Percentiles rank a stretch among this genome's conserved stretches.
phyloP scores from a whole-genome alignment of 1,139 yeast species.

The Nakaseomyces delphensis region DNA sequence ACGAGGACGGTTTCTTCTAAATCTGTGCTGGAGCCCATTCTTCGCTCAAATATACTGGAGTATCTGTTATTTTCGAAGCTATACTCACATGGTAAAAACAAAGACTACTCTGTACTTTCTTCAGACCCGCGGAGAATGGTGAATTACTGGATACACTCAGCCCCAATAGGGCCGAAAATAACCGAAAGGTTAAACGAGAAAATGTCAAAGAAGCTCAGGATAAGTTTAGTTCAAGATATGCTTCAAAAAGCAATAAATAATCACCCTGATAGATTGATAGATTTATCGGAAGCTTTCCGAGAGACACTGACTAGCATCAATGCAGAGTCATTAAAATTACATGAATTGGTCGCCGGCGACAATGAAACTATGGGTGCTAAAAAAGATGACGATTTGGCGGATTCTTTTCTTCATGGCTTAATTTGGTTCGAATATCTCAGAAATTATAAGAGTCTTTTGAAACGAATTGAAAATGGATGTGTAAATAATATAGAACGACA shows the following conservation, averaged over 20 bases:
- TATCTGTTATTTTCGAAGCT: conserved; percentile 37
- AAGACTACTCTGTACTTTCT: conserved; percentile 17
- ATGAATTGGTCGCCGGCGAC: conserved; percentile 10
- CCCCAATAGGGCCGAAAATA: conserved; percentile 4
- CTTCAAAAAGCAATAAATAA: conserved; percentile 1
- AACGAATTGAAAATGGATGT: background rate
- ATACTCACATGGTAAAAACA: conserved; percentile 21
- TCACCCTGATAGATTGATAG: conserved; percentile 12
- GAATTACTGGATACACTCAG: conserved; percentile 32
- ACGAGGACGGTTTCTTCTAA: conserved; percentile 41
- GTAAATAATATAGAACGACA: background rate
- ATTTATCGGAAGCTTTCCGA: conserved; percentile 24
- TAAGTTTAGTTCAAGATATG: conserved; percentile 9
- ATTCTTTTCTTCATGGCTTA: conserved; percentile 49
- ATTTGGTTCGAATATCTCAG: conserved; percentile 42
- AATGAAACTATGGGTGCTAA: conserved; percentile 20
- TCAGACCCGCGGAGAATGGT: conserved; percentile 38
- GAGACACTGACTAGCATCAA: conserved; percentile 25
- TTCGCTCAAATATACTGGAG: conserved; percentile 47
- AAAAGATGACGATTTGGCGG: conserved; percentile 56
- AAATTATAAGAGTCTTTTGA: conserved; percentile 12
- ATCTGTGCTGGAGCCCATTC: conserved; percentile 42
- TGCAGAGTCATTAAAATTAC: conserved; percentile 15
- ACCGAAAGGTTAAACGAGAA: conserved; percentile 6
- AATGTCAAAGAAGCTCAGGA: conserved; percentile 7